Conservation (phyloP, 805 yeast species). For the Wickerhamomyces chambardii region DNA sequence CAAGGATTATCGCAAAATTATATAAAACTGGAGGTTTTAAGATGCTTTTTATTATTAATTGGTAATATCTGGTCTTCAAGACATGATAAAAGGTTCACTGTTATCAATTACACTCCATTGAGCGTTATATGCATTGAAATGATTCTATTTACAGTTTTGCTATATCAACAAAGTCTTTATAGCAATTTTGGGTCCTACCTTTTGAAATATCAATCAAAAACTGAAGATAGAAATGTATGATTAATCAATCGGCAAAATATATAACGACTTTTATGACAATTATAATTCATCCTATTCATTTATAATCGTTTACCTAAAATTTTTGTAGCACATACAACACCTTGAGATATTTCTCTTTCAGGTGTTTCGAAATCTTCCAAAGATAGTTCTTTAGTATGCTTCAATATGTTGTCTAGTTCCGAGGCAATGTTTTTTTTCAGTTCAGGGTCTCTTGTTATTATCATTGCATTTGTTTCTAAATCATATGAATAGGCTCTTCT, state of each 20-base stretch:
- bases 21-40: slow-evolving; percentile 5
- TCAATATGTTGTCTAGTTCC: slow-evolving; percentile 56
- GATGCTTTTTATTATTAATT: slow-evolving; percentile 2
- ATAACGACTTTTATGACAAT: no score
- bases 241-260: not conserved
- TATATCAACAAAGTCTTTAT: not conserved
- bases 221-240: not conserved
- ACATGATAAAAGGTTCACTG: no score
- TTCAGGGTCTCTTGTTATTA: slow-evolving; percentile 58
- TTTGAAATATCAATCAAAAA: not conserved
- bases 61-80: slow-evolving; percentile 1
- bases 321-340: slow-evolving; percentile 61
- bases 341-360: slow-evolving; percentile 51
- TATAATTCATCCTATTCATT: no score
- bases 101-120: not conserved
- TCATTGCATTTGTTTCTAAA: slow-evolving; percentile 78
- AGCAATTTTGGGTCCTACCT: not conserved
- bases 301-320: slow-evolving; percentile 48
- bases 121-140: not conserved
- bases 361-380: slow-evolving; percentile 54
- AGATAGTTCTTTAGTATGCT: slow-evolving; percentile 40
- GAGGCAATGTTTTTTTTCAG: slow-evolving; percentile 46
- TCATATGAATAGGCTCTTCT: slow-evolving; percentile 82
- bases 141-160: not conserved
- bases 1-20: slow-evolving; percentile 19